These are phyloP conservation scores for Saccharomycopsis amapae DNA, from an alignment of 805 yeast genomes.

Conservation along the genomic window DNA sequence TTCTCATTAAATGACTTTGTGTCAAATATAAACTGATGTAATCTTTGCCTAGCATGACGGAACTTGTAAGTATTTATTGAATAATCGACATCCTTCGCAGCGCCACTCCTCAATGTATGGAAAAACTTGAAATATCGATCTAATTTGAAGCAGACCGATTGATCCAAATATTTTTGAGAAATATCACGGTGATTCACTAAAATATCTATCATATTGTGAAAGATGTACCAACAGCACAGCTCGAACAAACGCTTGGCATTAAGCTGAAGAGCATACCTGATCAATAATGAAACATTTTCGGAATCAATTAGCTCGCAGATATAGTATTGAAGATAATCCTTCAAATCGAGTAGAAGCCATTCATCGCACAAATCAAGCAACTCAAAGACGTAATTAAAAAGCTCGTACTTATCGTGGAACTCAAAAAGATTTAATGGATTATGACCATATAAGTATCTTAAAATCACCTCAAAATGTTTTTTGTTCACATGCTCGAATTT, in stretches of 20 bases:
- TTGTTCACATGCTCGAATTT: slow-evolving; percentile 38
- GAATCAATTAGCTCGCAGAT: slow-evolving; percentile 48
- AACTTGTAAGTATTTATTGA: neutral
- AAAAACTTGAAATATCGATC: slow-evolving; percentile 34
- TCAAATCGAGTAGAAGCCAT: slow-evolving; percentile 50
- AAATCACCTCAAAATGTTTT: slow-evolving; percentile 40
- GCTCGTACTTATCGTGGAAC: slow-evolving; percentile 28
- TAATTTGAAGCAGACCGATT: slow-evolving; percentile 26
- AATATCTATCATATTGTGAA: slow-evolving; percentile 54
- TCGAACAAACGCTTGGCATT: slow-evolving; percentile 49
- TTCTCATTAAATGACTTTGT: slow-evolving; percentile 33
- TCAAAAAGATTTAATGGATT: slow-evolving; percentile 36
- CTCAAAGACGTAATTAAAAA: slow-evolving; percentile 49
- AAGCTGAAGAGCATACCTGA: slow-evolving; percentile 45
- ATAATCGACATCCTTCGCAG: neutral
- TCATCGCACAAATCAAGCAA: slow-evolving; percentile 58
- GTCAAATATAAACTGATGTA: slow-evolving; percentile 32
- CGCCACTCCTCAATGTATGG: slow-evolving; percentile 22
- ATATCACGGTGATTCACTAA: slow-evolving; percentile 37
- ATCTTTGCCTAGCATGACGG: slow-evolving; percentile 24
- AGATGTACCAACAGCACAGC: slow-evolving; percentile 62
- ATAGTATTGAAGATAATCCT: slow-evolving; percentile 52
- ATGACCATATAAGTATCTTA: slow-evolving; percentile 53
- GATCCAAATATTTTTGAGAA: slow-evolving; percentile 30
- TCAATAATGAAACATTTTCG: slow-evolving; percentile 52